Percentiles rank a stretch among this genome's conserved stretches.
Evolutionary conservation across 2,329 filamentous ascomycete genomes (phyloP).

Genomic region (Herpotrichia juniperi): DNA sequence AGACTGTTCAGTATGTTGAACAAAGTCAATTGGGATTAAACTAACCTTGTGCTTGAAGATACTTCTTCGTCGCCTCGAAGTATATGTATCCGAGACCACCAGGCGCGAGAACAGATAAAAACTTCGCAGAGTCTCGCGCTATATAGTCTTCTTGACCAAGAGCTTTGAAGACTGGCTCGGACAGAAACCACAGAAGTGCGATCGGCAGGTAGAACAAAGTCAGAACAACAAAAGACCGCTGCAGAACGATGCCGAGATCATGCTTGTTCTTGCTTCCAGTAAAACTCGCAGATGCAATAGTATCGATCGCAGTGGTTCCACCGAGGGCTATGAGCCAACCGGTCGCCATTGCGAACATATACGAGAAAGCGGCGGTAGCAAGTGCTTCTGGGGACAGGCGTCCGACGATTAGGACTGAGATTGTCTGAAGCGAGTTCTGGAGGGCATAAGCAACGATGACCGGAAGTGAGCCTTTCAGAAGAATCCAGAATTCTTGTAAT

Average conservation of each 20-base stretch:
- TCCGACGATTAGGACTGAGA: slow-evolving; percentile 82
- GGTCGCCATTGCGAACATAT: slow-evolving; percentile 93
- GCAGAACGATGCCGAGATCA: slow-evolving; percentile 78
- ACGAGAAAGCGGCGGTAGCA: slow-evolving; percentile 82
- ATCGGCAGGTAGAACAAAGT: slow-evolving; percentile 75
- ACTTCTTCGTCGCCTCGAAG: slow-evolving; percentile 77
- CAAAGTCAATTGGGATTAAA: background rate
- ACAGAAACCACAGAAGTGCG: slow-evolving; percentile 74
- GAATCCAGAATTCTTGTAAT: slow-evolving; percentile 67
- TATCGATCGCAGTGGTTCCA: slow-evolving; percentile 85
- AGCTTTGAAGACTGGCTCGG: slow-evolving; percentile 73
- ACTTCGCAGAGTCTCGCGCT: slow-evolving; percentile 73
- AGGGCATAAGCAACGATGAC: slow-evolving; percentile 85
- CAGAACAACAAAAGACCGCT: slow-evolving; percentile 76
- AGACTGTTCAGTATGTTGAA: slow-evolving; percentile 13
- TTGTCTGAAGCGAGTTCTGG: slow-evolving; percentile 83
- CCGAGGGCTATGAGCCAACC: slow-evolving; percentile 87
- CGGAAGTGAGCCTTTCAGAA: slow-evolving; percentile 73
- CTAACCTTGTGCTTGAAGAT: slow-evolving; percentile 62
- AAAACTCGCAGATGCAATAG: slow-evolving; percentile 80
- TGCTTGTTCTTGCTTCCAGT: slow-evolving; percentile 80
- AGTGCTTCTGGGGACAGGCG: slow-evolving; percentile 79
- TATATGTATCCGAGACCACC: slow-evolving; percentile 87
- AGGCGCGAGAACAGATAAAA: slow-evolving; percentile 75
- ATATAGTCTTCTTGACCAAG: slow-evolving; percentile 82